Evolutionary conservation across 768 basidiomycete genomes (phyloP).

Genomic region (Suillus placidus): DNA sequence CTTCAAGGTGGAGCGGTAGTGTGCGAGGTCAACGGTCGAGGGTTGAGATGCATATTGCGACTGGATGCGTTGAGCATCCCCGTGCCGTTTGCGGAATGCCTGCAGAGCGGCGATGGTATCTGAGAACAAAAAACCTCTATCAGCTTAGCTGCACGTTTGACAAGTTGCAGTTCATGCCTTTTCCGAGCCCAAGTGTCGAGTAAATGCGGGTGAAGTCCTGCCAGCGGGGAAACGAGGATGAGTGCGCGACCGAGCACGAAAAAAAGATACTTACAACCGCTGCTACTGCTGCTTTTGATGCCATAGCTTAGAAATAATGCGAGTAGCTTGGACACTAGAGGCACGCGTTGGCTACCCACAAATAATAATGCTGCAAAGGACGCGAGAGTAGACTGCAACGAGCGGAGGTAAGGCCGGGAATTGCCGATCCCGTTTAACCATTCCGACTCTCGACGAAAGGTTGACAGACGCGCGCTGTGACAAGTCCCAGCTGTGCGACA

Average conservation of each 20-base stretch:
- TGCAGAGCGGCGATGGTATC: conserved; percentile 90
- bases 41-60: conserved; percentile 67
- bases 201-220: conserved; percentile 88
- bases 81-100: conserved; percentile 95
- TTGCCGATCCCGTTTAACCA: conserved; percentile 22
- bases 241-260: background rate
- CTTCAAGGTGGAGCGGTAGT: conserved; percentile 91
- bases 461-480: background rate
- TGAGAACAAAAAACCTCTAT: conserved; percentile 31
- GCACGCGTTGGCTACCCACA: conserved; percentile 2
- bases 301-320: conserved; percentile 46
- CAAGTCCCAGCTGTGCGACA: background rate
- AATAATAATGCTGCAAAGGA: conserved; percentile 12
- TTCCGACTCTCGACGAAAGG: conserved; percentile 20
- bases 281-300: conserved; percentile 69
- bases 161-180: conserved; percentile 54
- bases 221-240: conserved; percentile 17
- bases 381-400: conserved; percentile 18
- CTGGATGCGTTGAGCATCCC: conserved; percentile 80
- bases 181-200: conserved; percentile 79
- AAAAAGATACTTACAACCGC: conserved; percentile 55
- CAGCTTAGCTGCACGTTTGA: background rate
- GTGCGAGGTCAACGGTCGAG: conserved; percentile 84
- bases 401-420: conserved; percentile 28
- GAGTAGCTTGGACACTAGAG: conserved; percentile 3